Evolutionary conservation across 805 yeast species (phyloP), one percentile per base, ranked within the genome.

Genomic region (Yamadazyma akitaensis): DNA sequence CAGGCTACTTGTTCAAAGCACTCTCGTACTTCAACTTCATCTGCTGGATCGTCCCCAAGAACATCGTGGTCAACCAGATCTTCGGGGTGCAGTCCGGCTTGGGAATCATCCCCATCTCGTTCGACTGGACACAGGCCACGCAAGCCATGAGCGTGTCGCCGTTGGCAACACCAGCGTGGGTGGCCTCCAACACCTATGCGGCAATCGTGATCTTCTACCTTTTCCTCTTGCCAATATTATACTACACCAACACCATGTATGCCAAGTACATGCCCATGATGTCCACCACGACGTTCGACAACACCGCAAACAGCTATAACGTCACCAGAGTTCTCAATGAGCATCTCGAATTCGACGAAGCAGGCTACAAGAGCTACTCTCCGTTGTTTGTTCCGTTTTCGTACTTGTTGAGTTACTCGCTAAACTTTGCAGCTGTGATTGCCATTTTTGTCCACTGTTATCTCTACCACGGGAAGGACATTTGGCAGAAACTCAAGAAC

Each of bases 51-150:
- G 73, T 61, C 14, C 77, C 78, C 11, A 63, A 79, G 35, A 79
- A 80, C 57, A 75, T 76, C 41, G 72, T 74, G 14, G 71, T 82
- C 19, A 82, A 80, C 54, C 84, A 80, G 55, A 64, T 84, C 16
- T 82, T 84, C 53, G 91, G 91, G 41, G 70, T 76, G 7, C 49
- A 63, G 10, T 63, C 77, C 11, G 89, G 90, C 7, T 63, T 83
- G 46, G 88, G 87, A 16, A 55, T 81, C 58, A 60, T 81, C 51
- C 88, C 89, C 6, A 59, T 82, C 37, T 79, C 79, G 55, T 67
- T 82, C 37, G 76, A 80, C 19, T 42, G 46, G 46, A 28, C 39
- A 2, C 44, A 42, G 26, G 37, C 33, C 2, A 42, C 44, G 12
- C 37, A 42, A 25, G 44, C 44, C 12, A 28, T 39, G 35, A 31